Evolutionary conservation across 2,329 filamentous ascomycete genomes (phyloP), one percentile per base, ranked within the genome.

Genomic region (Elsinoe necatrix): DNA sequence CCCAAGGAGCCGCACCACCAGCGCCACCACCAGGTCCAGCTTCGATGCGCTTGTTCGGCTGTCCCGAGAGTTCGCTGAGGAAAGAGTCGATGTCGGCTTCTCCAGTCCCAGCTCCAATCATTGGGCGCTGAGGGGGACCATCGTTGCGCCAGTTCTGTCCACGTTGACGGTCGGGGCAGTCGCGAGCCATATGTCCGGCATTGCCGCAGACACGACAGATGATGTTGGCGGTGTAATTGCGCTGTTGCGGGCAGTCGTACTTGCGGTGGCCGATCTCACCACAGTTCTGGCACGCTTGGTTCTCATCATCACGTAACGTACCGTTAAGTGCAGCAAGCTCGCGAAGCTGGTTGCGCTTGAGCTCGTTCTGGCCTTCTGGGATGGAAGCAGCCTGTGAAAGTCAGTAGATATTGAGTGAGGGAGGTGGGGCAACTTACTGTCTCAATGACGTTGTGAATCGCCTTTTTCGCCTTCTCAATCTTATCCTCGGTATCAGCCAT

Each of bases 401-500:
- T 62, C 58, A 59, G 21, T 52, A 60, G 77, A 65, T 75, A 64
- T 21, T 31, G 42, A 56, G 29, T 16, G 16, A 21, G 34, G 25
- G 9, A 9, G 21, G 29, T 2, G 1, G n/a, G 16, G 18, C 31
- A 14, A 81, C 86, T 77, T 79, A 95, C 92, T 59, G 93, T 98
- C 75, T 98, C 93, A 69, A 98, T 97, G 68, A 98, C 87, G 64
- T 97, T 96, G 75, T 98, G 92, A 62, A 98, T 95, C 60, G 97
- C 76, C 75, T 95, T 90, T 79, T 97, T 98, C 63, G 93, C 93
- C 75, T 97, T 98, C 78, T 95, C 95, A 71, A 98, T 91, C 77
- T 98, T 98, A 61, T 98, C 93, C 77, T 98, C 95, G 35, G 92
- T 97, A 69, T 98, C 93, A 68, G 93, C 93, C 93, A 98, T 98